Percentiles rank a stretch among this genome's conserved stretches.
Evolutionary conservation across 441 rosid genomes (phyloP).

Genomic region (Arabidopsis lyrata): DNA sequence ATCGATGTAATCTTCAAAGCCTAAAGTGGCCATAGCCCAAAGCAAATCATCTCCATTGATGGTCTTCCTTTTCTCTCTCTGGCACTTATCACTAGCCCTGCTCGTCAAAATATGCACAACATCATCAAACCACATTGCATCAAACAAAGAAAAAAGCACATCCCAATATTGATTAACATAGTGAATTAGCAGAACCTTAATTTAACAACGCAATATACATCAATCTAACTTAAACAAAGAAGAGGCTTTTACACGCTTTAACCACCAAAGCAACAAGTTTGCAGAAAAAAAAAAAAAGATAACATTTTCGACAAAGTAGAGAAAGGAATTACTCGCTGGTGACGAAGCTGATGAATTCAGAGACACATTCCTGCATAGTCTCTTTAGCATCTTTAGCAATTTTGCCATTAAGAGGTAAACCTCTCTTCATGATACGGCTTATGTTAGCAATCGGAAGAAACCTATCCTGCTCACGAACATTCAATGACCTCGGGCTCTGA

Average conservation of each 20-base stretch:
- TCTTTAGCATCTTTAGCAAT: conserved; percentile 97
- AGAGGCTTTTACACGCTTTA: background rate
- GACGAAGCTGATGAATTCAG: conserved; percentile 97
- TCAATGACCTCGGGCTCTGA: conserved; percentile 72
- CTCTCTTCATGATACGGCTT: conserved; percentile 96
- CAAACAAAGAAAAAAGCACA: background rate
- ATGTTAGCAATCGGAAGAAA: conserved; percentile 93
- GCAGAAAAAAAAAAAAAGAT: background rate
- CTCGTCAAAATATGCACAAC: conserved; percentile 20
- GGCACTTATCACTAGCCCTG: conserved; percentile 98
- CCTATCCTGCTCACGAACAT: conserved; percentile 92
- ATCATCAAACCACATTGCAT: background rate
- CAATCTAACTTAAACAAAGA: conserved; percentile 1
- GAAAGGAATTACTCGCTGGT: conserved; percentile 79
- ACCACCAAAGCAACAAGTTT: background rate
- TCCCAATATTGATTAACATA: background rate
- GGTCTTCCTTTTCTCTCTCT: conserved; percentile 97
- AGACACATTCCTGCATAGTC: conserved; percentile 95
- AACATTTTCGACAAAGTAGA: background rate
- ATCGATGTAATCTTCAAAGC: conserved; percentile 95
- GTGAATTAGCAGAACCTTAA: background rate
- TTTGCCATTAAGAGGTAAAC: conserved; percentile 90
- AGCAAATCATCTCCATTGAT: conserved; percentile 96
- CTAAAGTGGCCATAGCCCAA: conserved; percentile 97
- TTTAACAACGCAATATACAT: background rate